Base-by-base conservation (phyloP, 345 rosid species). In the Erysimum cheiranthoides region DNA sequence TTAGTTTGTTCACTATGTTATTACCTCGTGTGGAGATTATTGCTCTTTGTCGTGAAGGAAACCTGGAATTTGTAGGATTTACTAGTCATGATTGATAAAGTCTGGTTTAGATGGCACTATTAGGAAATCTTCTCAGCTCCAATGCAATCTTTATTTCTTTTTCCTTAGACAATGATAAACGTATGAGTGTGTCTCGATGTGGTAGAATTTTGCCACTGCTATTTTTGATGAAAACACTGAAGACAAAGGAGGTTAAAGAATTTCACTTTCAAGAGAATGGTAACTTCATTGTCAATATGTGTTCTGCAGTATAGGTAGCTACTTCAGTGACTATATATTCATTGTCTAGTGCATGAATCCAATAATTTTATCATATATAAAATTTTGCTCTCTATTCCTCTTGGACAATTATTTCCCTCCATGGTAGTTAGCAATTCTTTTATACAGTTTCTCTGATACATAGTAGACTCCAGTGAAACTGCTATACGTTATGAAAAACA, bases 391-490 rank as follows among this genome's bases (percentile, higher is more conserved):
- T 43, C 52, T 54, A 10, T 30, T 56, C 17, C 12, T 17, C 18
- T 56, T 42, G 21, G 65, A 70, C 30, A 42, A 16, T 35, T 11
- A 34, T 32, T 68, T 9, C 38, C 10, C 11, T 21, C 28, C 62
- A 68, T 52, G 36, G 51, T 52, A n/a, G 73, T 69, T 69, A 69
- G 64, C 59, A 54, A 30, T 69, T 21, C n/a, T 27, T 10, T 39
- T 7, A 16, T 17, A 54, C 53, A 42, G 18, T 69, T 69, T 36
- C 40, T 54, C 63, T 30, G 39, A 54, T 16, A 56, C 31, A 42
- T 54, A 40, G 10, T 30, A 21, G 71, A 36, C 17, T 36, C 28
- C 10, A 50, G 25, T 67, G 61, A 25, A 51, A 34, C 8, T 28
- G 38, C 27, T 40, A 53, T 3, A 40, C 40, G n/a, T 39, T 38